Evolutionary conservation across 2,329 filamentous ascomycete species (phyloP).

Genomic region (Malbranchea cinnamomea): DNA sequence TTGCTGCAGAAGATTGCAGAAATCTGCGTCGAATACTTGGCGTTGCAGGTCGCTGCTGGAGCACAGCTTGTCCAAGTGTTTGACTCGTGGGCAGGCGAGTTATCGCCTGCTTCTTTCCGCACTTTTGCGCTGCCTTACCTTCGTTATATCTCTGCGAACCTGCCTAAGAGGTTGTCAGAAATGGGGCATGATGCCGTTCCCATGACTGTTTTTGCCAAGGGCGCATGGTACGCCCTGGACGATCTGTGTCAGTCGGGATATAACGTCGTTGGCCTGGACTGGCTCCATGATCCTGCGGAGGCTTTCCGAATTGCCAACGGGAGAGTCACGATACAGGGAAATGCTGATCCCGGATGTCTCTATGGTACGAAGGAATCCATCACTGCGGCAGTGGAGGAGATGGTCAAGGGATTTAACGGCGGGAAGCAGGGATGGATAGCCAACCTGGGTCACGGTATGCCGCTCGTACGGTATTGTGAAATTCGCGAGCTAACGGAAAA

Average conservation of each 20-base stretch:
- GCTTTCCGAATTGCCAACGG: slow-evolving; percentile 67
- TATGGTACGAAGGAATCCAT: slow-evolving; percentile 77
- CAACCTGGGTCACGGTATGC: slow-evolving; percentile 83
- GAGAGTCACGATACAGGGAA: slow-evolving; percentile 77
- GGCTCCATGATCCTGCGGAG: slow-evolving; percentile 77
- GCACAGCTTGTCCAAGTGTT: slow-evolving; percentile 96
- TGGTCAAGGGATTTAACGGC: slow-evolving; percentile 72
- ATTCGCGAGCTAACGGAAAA: slow-evolving; percentile 10
- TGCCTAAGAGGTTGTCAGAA: slow-evolving; percentile 60
- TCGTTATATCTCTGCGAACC: slow-evolving; percentile 62
- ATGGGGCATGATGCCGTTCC: slow-evolving; percentile 68
- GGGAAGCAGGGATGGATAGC: slow-evolving; percentile 91
- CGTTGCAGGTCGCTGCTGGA: slow-evolving; percentile 79
- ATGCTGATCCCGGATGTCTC: slow-evolving; percentile 83
- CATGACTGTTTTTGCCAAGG: slow-evolving; percentile 97
- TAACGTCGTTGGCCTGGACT: slow-evolving; percentile 87
- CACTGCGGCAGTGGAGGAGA: slow-evolving; percentile 64
- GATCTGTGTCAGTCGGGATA: slow-evolving; percentile 78
- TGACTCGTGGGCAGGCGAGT: slow-evolving; percentile 93
- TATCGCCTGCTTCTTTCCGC: slow-evolving; percentile 71
- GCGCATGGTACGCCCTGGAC: slow-evolving; percentile 88
- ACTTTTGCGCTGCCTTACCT: slow-evolving; percentile 79
- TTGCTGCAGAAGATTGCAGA: slow-evolving; percentile 84
- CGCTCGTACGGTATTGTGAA: neutral
- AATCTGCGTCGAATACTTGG: slow-evolving; percentile 87